A percentile compares a stretch with the other conserved stretches of the same genome.
Evolutionary conservation across 1,284 basidiomycete genomes (phyloP).

Genomic region (Cerioporus squamosus): DNA sequence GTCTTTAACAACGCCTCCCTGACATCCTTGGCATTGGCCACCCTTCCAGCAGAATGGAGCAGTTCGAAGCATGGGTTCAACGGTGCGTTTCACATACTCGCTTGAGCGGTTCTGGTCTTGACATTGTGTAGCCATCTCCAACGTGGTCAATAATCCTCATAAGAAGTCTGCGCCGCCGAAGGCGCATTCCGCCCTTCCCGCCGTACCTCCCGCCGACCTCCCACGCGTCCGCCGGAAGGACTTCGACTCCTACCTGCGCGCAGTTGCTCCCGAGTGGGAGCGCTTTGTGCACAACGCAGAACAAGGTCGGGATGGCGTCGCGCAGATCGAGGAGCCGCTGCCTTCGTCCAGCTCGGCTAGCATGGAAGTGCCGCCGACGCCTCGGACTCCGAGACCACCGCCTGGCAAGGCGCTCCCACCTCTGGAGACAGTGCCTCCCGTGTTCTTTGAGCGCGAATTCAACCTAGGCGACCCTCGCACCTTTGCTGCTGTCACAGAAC

Average conservation of each 20-base stretch:
- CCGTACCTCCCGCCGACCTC: conserved; percentile 70
- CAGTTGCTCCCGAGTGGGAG: conserved; percentile 80
- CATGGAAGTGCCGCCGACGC: conserved; percentile 23
- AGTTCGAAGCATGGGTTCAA: conserved; percentile 81
- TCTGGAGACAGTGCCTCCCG: conserved; percentile 77
- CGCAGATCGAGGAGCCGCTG: conserved; percentile 42
- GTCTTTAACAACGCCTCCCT: conserved; percentile 25
- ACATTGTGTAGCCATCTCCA: conserved; percentile 61
- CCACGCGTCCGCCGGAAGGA: conserved; percentile 84
- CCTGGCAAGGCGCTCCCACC: conserved; percentile 58
- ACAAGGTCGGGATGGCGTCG: conserved; percentile 49
- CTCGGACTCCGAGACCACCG: conserved; percentile 33
- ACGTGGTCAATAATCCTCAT: conserved; percentile 85
- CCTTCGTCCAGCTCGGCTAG: conserved; percentile 33
- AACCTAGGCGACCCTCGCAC: conserved; percentile 86
- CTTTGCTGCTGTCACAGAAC: conserved; percentile 82
- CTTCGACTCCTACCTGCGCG: conserved; percentile 82
- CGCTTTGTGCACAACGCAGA: conserved; percentile 60
- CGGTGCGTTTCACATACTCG: conserved; percentile 47
- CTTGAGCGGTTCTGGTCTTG: background rate
- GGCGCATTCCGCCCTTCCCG: conserved; percentile 78
- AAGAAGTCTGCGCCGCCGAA: conserved; percentile 85
- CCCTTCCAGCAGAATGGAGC: conserved; percentile 72
- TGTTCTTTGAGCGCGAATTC: conserved; percentile 84
- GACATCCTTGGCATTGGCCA: conserved; percentile 30